Conservation (phyloP, 1,284 basidiomycete species). For the Taiwanofungus camphoratus region DNA sequence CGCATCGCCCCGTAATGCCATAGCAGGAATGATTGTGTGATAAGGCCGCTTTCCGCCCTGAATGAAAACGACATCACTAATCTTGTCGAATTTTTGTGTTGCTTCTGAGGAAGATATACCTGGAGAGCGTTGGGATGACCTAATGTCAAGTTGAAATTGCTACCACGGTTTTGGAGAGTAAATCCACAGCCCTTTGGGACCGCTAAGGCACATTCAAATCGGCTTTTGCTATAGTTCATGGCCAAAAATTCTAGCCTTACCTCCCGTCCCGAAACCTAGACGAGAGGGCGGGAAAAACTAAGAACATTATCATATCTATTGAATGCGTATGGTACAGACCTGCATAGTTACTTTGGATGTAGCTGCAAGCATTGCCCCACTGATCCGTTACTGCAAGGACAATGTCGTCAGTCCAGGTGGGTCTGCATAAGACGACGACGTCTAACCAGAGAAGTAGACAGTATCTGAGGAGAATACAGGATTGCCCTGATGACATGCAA, state of each 20-base stretch:
- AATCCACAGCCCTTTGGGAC: conserved; percentile 93
- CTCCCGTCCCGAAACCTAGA: conserved; percentile 72
- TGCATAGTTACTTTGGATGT: conserved; percentile 90
- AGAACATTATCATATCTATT: too few relatives aligned
- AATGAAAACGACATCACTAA: not conserved
- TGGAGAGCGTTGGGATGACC: conserved; percentile 80
- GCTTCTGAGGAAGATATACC: conserved; percentile 30
- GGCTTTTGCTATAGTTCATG: too few relatives aligned
- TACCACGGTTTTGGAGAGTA: conserved; percentile 91
- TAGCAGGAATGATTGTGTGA: conserved; percentile 93
- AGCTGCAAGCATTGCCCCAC: conserved; percentile 92
- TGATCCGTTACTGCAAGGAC: conserved; percentile 72
- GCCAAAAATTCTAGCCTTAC: conserved; percentile 35
- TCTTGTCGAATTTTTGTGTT: not conserved
- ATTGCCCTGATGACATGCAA: conserved; percentile 48
- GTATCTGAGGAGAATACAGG: conserved; percentile 86
- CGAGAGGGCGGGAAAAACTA: not conserved
- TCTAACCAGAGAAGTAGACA: conserved; percentile 81
- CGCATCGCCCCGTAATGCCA: conserved; percentile 79
- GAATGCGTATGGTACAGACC: conserved; percentile 39
- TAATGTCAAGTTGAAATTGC: conserved; percentile 75
- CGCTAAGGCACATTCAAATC: too few relatives aligned
- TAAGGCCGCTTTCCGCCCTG: conserved; percentile 86
- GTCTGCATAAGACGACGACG: not conserved
- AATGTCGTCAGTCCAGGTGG: conserved; percentile 5